phyloP scores from a whole-genome alignment of 2,329 filamentous ascomycete species.

The Diplodia sapinea region DNA sequence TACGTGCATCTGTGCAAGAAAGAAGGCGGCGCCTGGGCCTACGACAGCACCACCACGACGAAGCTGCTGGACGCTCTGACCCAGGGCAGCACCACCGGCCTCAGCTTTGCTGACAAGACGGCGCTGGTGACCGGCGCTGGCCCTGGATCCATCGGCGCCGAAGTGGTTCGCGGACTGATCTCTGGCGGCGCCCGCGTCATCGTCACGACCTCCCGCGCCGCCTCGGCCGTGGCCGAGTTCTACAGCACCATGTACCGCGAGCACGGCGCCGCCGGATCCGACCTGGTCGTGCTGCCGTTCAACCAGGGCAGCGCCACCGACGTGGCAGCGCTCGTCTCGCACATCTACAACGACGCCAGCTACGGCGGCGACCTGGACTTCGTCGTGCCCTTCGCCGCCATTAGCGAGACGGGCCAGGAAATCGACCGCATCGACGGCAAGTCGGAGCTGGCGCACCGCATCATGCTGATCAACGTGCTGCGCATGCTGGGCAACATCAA shows the following conservation, averaged over 20 bases:
- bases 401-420: constrained; percentile 46
- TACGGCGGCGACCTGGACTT: constrained; percentile 41
- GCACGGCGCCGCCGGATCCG: constrained; percentile 43
- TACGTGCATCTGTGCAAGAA: constrained; percentile 5
- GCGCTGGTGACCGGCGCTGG: constrained; percentile 49
- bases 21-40: not conserved
- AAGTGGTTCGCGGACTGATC: constrained; percentile 44
- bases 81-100: not conserved
- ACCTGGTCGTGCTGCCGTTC: constrained; percentile 48
- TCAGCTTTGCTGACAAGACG: constrained; percentile 40
- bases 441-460: constrained; percentile 49
- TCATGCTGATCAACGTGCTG: constrained; percentile 51
- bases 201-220: constrained; percentile 48
- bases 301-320: constrained; percentile 52
- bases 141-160: constrained; percentile 45
- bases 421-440: constrained; percentile 45
- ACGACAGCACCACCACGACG: not conserved
- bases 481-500: constrained; percentile 48
- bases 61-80: not conserved
- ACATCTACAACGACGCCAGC: constrained; percentile 45
- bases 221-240: constrained; percentile 39
- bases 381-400: constrained; percentile 53
- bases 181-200: constrained; percentile 47
- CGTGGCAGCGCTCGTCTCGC: constrained; percentile 44
- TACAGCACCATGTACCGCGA: constrained; percentile 47